Evolutionary conservation across 1,284 basidiomycete genomes (phyloP), one percentile per base, ranked within the genome.

Genomic region (Butyriboletus appendiculatus): DNA sequence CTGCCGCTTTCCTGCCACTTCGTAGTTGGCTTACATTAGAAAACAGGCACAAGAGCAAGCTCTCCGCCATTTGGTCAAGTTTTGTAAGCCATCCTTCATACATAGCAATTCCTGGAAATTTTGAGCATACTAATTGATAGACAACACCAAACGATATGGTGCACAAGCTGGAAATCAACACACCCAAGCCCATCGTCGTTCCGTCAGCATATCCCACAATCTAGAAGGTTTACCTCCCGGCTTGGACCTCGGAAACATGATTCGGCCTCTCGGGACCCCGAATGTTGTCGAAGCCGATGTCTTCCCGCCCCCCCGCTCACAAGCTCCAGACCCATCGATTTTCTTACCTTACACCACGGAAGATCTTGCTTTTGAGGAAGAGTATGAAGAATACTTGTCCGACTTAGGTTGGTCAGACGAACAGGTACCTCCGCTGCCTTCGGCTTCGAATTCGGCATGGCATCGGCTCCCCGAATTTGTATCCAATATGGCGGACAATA

Each of bases 21-120:
- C 39, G 37, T 42, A 20, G 12, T 40, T 38, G 18, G 20, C 52
- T 66, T n/a, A 62, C 28, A 42, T 41, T n/a, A 15, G 20, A 45
- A 52, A 49, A 15, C 62, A 96, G 90, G 91, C 92, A 16, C 96
- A 98, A 79, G 97, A 99, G 69, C 90, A 94, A 68, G 95, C 96
- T n/a, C 78, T 99, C 28, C 87, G 96, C 26, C 87, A 93, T 60
- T 80, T 99, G 28, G 92, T 99, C 60, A 94, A 95, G 65, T 98
- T 97, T 73, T 99, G 92, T 93, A 69, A 73, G 86, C 73, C 34
- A 49, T 48, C 42, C 32, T 30, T 44, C 10, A n/a, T 43, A 41
- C 7, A 33, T 38, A 24, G 18, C 14, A 41, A 48, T 38, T 26
- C 14, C 7, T 14, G 14, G 39, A 45, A 45, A 48, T 46, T 18